Conservation (phyloP, 2,329 filamentous ascomycete species). For the Aureobasidium lini region DNA sequence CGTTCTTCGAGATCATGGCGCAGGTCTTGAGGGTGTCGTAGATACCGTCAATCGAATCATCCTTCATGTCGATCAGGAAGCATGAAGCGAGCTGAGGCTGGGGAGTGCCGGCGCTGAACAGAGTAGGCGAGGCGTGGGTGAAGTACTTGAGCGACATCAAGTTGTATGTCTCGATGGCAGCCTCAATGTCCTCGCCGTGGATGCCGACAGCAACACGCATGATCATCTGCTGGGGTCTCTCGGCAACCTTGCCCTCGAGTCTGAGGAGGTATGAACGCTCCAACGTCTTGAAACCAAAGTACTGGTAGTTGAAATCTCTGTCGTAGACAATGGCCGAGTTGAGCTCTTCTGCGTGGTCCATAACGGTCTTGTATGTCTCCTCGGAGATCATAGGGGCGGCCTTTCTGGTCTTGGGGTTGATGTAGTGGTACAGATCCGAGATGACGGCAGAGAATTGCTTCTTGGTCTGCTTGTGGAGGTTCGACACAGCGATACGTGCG, state of each 20-base stretch:
- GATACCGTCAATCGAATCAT: conserved; percentile 98
- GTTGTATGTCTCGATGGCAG: conserved; percentile 95
- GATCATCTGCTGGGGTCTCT: conserved; percentile 98
- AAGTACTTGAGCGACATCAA: conserved; percentile 99
- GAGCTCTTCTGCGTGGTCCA: conserved; percentile 92
- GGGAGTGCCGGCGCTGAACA: conserved; percentile 96
- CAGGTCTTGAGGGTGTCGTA: conserved; percentile 99
- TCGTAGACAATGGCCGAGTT: conserved; percentile 99
- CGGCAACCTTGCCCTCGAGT: conserved; percentile 90
- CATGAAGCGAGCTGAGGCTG: conserved; percentile 93
- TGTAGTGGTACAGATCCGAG: conserved; percentile 86
- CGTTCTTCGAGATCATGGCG: conserved; percentile 99
- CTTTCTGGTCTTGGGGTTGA: conserved; percentile 85
- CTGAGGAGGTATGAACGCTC: conserved; percentile 96
- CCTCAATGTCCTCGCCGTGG: conserved; percentile 90
- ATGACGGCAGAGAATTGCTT: conserved; percentile 98
- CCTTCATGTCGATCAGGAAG: conserved; percentile 99
- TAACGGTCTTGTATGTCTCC: conserved; percentile 82
- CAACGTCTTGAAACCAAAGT: conserved; percentile 98
- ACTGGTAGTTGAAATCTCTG: conserved; percentile 99
- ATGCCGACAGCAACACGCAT: conserved; percentile 99
- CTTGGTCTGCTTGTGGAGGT: conserved; percentile 99
- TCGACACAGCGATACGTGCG: conserved; percentile 96
- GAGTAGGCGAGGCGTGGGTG: conserved; percentile 93
- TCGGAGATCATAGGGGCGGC: conserved; percentile 91